A percentile compares a stretch with the other conserved stretches of the same genome.
Evolutionary conservation across 2,329 filamentous ascomycete species (phyloP).

Genomic region (Cercospora sp.): DNA sequence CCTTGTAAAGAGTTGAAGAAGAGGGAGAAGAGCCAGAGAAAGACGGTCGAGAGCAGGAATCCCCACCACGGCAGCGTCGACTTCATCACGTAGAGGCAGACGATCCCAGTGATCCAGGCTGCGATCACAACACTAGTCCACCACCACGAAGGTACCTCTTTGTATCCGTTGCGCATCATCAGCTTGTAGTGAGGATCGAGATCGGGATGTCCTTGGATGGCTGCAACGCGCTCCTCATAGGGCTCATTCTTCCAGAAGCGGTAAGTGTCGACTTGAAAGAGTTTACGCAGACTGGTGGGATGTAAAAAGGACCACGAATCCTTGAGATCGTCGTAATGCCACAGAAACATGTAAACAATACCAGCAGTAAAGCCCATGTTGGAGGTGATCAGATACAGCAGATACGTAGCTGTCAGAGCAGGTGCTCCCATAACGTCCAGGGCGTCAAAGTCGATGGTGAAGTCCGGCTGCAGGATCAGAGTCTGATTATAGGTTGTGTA

Average conservation of each 20-base stretch:
- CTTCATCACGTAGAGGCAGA: constrained; percentile 33
- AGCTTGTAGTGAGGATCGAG: constrained; percentile 40
- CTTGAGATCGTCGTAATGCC: constrained; percentile 42
- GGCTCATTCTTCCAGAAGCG: constrained; percentile 36
- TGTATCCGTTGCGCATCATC: constrained; percentile 36
- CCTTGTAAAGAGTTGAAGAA: constrained; percentile 34
- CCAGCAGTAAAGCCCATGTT: constrained; percentile 53
- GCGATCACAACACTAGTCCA: constrained; percentile 30
- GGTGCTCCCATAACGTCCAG: constrained; percentile 45
- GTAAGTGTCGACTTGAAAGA: constrained; percentile 25
- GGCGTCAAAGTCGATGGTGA: constrained; percentile 41
- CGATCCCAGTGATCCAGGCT: constrained; percentile 31
- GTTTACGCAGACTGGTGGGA: constrained; percentile 28
- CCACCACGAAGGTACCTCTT: constrained; percentile 39
- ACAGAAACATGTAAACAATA: constrained; percentile 45
- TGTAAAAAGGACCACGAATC: constrained; percentile 37
- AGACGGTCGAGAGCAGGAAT: constrained; percentile 30
- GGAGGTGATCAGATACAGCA: constrained; percentile 46
- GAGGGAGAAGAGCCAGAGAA: constrained; percentile 20
- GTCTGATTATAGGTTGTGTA: constrained; percentile 48
- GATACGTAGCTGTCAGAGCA: constrained; percentile 42
- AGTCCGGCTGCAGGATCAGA: constrained; percentile 43
- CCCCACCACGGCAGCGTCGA: constrained; percentile 39
- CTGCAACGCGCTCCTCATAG: constrained; percentile 25
- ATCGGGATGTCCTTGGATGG: constrained; percentile 30